Conservation (phyloP, 768 basidiomycete genomes). For the Agaricus subrufescens region DNA sequence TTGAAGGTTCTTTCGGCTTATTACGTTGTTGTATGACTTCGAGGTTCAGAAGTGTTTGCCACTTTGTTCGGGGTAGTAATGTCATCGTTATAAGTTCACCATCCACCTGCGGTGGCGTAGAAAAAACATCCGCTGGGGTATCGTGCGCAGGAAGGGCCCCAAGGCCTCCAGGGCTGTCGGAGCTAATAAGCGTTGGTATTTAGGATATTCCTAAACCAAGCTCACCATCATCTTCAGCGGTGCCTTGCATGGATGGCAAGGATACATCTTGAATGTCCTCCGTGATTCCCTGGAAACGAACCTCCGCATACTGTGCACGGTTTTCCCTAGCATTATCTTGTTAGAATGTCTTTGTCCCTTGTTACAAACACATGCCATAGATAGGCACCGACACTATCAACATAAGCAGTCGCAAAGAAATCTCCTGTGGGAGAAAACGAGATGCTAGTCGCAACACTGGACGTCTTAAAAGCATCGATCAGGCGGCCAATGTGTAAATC, state of each 20-base stretch:
- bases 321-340: slow-evolving; percentile 65
- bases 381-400: slow-evolving; percentile 90
- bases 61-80: slow-evolving; percentile 83
- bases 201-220: neutral
- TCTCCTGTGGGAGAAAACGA: slow-evolving; percentile 94
- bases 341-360: slow-evolving; percentile 3
- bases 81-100: slow-evolving; percentile 93
- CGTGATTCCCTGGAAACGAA: slow-evolving; percentile 73
- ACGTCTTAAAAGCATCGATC: slow-evolving; percentile 88
- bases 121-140: slow-evolving; percentile 60
- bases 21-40: slow-evolving; percentile 96
- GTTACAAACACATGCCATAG: slow-evolving; percentile 60
- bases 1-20: slow-evolving; percentile 93
- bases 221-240: slow-evolving; percentile 75
- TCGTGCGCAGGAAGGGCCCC: slow-evolving; percentile 55
- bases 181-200: neutral
- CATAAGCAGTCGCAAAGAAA: slow-evolving; percentile 92
- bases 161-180: slow-evolving; percentile 65
- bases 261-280: slow-evolving; percentile 68
- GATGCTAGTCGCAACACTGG: slow-evolving; percentile 84
- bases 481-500: slow-evolving; percentile 91
- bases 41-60: slow-evolving; percentile 96
- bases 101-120: slow-evolving; percentile 83
- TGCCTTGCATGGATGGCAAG: slow-evolving; percentile 83
- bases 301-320: slow-evolving; percentile 87